phyloP scores from a whole-genome alignment of 805 yeast species.

The Lachancea dasiensis region DNA sequence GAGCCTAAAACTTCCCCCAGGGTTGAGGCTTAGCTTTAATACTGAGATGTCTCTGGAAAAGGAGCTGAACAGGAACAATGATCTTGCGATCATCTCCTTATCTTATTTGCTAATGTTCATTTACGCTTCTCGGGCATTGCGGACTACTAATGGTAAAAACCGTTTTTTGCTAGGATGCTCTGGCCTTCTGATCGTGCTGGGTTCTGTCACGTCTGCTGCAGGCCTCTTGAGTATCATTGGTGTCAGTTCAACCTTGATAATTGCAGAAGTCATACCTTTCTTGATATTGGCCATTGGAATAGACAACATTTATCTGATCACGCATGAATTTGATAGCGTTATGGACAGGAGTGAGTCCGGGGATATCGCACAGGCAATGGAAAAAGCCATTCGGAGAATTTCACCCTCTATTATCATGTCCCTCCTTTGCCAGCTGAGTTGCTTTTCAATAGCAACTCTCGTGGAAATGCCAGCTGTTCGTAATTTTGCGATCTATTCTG shows the following conservation, averaged over 20 bases:
- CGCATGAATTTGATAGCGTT: constrained; percentile 65
- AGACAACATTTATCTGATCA: constrained; percentile 83
- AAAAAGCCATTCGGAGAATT: constrained; percentile 60
- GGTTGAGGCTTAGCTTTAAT: constrained; percentile 62
- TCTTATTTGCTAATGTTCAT: constrained; percentile 84
- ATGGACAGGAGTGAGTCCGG: constrained; percentile 43
- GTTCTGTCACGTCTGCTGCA: constrained; percentile 77
- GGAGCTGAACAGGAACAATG: constrained; percentile 79
- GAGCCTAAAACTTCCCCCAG: constrained; percentile 47
- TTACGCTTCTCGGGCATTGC: constrained; percentile 75
- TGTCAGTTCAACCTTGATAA: constrained; percentile 79
- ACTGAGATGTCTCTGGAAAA: constrained; percentile 81
- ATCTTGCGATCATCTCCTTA: constrained; percentile 56
- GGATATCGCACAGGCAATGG: constrained; percentile 51
- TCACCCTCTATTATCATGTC: constrained; percentile 86
- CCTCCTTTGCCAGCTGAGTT: constrained; percentile 68
- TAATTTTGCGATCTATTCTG: constrained; percentile 87
- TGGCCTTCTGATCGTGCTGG: constrained; percentile 76
- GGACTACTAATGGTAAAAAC: constrained; percentile 36
- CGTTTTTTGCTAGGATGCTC: constrained; percentile 71
- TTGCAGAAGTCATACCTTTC: constrained; percentile 96
- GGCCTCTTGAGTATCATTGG: constrained; percentile 77
- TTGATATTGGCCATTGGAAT: constrained; percentile 92
- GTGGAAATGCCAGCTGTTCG: constrained; percentile 96
- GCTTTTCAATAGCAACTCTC: constrained; percentile 69